phyloP scores from a whole-genome alignment of 768 basidiomycete species.

The Trametes elegans region DNA sequence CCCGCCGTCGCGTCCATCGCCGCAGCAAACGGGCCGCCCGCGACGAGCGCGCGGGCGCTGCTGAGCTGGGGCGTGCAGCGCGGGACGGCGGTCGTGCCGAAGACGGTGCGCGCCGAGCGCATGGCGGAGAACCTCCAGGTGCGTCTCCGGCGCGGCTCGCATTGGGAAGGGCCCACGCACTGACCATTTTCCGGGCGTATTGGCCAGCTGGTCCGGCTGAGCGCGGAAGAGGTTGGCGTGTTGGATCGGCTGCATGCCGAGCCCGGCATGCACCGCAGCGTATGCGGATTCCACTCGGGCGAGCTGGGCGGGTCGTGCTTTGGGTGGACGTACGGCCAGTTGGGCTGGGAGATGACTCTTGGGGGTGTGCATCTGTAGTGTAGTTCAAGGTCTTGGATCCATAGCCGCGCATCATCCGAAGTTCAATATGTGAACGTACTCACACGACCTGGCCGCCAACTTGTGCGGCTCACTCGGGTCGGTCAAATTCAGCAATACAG shows the following conservation, averaged over 20 bases:
- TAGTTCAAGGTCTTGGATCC: too few species aligned
- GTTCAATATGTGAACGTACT: too few species aligned
- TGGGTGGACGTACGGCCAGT: slow-evolving; percentile 37
- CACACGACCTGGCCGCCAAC: too few species aligned
- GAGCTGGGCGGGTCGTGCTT: slow-evolving; percentile 28
- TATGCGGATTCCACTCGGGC: slow-evolving; percentile 13
- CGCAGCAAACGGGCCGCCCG: slow-evolving; percentile 37
- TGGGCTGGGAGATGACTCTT: slow-evolving; percentile 32
- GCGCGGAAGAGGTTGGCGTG: background rate
- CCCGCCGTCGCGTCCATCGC: slow-evolving; percentile 42
- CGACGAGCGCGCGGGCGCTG: slow-evolving; percentile 44
- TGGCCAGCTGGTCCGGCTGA: background rate
- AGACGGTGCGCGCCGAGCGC: slow-evolving; percentile 41
- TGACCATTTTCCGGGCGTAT: background rate
- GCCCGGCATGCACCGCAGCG: slow-evolving; percentile 10
- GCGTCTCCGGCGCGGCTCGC: background rate
- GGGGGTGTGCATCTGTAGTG: slow-evolving; percentile 11
- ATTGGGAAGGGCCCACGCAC: background rate
- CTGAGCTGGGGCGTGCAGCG: slow-evolving; percentile 50
- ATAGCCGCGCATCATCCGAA: too few species aligned
- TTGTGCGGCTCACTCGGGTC: too few species aligned
- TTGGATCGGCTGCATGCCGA: background rate
- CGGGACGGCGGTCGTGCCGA: slow-evolving; percentile 42
- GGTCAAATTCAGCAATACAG: too few species aligned
- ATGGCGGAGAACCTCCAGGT: slow-evolving; percentile 49